A percentile compares a stretch with the other conserved stretches of the same genome.
Conservation (phyloP, 371 early-diverging fungal genomes). For the Nematocida sp. region DNA sequence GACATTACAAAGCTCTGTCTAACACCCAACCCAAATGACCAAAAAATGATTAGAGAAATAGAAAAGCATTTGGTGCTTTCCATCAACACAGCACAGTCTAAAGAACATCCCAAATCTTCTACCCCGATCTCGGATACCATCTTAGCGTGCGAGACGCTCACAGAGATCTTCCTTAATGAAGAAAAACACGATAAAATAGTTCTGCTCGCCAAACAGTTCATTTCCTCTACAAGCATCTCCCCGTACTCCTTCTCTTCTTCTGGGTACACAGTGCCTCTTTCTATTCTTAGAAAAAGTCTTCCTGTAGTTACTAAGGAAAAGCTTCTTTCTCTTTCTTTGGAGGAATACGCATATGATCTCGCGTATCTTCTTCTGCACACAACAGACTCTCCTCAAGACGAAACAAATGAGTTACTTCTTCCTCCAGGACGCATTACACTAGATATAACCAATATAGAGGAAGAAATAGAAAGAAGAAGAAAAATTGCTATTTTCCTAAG, state of each 20-base stretch:
- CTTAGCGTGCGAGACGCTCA: background rate
- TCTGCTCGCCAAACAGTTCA: background rate
- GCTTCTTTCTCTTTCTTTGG: conserved; percentile 1
- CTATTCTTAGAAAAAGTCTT: conserved; percentile 6
- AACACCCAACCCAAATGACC: background rate
- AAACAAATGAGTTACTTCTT: conserved; percentile 37
- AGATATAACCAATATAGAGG: background rate
- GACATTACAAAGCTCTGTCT: conserved; percentile 20
- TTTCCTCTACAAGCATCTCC: background rate
- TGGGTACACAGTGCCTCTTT: background rate
- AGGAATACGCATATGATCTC: conserved; percentile 33
- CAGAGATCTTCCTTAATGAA: background rate
- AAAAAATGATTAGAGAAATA: conserved; percentile 33
- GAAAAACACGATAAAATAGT: background rate
- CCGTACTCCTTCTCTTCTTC: background rate
- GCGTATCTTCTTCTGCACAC: conserved; percentile 37
- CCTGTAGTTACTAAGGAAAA: conserved; percentile 14
- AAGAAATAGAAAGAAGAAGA: conserved; percentile 32
- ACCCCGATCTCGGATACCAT: background rate
- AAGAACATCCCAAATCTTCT: background rate
- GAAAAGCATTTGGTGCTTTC: background rate
- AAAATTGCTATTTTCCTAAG: conserved; percentile 24
- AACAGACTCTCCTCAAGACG: conserved; percentile 30
- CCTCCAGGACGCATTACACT: background rate
- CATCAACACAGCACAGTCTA: too few species aligned